Percentiles rank a stretch among this genome's conserved stretches.
Evolutionary conservation across 257 asterid species (phyloP).

Genomic region (Buddleja alternifolia): DNA sequence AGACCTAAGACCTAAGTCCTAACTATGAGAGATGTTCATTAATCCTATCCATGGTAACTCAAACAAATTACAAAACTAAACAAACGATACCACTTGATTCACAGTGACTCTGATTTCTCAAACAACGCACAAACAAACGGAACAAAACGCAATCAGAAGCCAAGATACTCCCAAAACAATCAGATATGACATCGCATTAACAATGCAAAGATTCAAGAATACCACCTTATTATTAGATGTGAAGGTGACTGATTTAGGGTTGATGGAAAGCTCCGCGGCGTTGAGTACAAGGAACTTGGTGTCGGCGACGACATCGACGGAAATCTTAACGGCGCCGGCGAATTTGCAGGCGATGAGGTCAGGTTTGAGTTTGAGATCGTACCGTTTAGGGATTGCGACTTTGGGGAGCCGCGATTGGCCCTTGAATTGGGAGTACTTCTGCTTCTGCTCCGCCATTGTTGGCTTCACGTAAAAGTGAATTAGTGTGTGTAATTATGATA

Average conservation of each 20-base stretch:
- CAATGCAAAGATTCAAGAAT: not conserved
- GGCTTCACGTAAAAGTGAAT: no score
- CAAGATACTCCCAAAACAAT: not conserved
- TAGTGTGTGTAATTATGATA: no score
- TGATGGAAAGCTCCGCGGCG: slow-evolving; percentile 77
- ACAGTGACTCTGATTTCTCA: not conserved
- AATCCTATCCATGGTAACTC: not conserved
- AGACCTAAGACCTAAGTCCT: no score
- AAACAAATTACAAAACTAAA: not conserved
- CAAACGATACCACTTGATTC: not conserved
- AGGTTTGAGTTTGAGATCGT: slow-evolving; percentile 82
- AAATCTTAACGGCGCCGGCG: slow-evolving; percentile 70
- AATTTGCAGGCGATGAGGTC: slow-evolving; percentile 83
- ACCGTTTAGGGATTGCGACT: slow-evolving; percentile 78
- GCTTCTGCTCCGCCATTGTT: slow-evolving; percentile 54
- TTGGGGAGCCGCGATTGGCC: slow-evolving; percentile 88
- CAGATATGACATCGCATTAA: not conserved
- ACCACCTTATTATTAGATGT: slow-evolving; percentile 64
- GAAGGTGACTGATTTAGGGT: slow-evolving; percentile 59
- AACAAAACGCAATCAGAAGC: not conserved
- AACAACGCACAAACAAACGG: not conserved
- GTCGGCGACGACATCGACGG: slow-evolving; percentile 65
- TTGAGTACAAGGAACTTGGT: slow-evolving; percentile 85
- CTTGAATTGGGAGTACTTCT: slow-evolving; percentile 62
- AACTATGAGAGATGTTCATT: no score